phyloP scores from a whole-genome alignment of 2,329 filamentous ascomycete species.

The Rhynchosporium graminicola region DNA sequence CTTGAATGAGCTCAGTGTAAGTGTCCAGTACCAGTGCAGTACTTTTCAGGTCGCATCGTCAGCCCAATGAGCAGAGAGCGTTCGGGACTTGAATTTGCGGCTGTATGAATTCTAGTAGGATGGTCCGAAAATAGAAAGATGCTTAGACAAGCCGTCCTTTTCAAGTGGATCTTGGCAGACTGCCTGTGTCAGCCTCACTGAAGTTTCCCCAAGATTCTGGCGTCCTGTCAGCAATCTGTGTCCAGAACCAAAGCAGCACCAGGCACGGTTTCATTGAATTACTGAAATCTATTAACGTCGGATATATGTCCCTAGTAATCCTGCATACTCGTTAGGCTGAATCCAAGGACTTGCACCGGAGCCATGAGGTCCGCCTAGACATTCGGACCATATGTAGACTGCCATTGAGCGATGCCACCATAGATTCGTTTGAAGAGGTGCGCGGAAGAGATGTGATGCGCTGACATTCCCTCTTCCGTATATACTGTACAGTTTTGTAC shows the following conservation, averaged over 20 bases:
- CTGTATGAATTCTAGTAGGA: background rate
- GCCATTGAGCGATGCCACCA: background rate
- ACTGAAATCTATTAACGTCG: no score
- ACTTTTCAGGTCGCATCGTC: background rate
- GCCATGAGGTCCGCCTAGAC: no score
- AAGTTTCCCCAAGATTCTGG: background rate
- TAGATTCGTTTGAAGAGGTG: background rate
- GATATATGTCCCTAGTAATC: no score
- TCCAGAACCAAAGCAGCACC: background rate
- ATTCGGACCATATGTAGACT: background rate
- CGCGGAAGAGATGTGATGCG: background rate
- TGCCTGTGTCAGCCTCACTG: background rate
- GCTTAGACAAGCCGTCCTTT: no score
- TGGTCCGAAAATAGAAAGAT: conserved; percentile 8
- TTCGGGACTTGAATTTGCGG: background rate
- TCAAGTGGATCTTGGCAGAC: no score
- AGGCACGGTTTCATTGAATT: background rate
- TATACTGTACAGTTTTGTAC: conserved; percentile 11
- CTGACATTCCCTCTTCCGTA: background rate
- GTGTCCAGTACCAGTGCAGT: background rate
- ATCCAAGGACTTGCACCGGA: no score
- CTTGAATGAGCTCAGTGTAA: background rate
- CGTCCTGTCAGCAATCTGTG: background rate
- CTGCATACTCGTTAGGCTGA: no score
- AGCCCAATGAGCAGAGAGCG: background rate